Evolutionary conservation across 768 basidiomycete genomes (phyloP).

Genomic region (Collybia mongolica): DNA sequence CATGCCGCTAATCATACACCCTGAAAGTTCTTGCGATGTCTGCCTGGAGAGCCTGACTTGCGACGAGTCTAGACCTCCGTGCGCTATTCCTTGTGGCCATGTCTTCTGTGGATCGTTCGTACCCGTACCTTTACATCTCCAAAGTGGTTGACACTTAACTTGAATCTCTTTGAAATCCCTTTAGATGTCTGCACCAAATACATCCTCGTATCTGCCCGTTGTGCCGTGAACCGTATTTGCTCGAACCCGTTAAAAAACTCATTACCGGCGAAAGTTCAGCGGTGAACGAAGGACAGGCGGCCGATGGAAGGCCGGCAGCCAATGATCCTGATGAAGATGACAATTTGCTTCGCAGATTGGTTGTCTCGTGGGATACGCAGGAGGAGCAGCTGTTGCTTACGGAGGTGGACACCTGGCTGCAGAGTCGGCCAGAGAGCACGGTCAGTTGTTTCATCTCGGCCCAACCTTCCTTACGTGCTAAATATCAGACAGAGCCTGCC

Average conservation of each 20-base stretch:
- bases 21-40: slow-evolving; percentile 73
- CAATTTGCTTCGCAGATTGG: slow-evolving; percentile 35
- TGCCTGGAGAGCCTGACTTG: slow-evolving; percentile 66
- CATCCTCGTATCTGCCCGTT: slow-evolving; percentile 15
- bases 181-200: slow-evolving; percentile 13
- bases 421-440: slow-evolving; percentile 33
- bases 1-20: slow-evolving; percentile 57
- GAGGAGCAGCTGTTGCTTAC: slow-evolving; percentile 31
- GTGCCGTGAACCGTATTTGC: slow-evolving; percentile 14
- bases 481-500: slow-evolving; percentile 15
- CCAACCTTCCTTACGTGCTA: slow-evolving; percentile 2
- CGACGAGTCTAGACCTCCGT: slow-evolving; percentile 52
- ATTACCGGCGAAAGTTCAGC: slow-evolving; percentile 22
- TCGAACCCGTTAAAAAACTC: slow-evolving; percentile 16
- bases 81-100: slow-evolving; percentile 77
- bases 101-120: slow-evolving; percentile 69
- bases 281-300: too few species aligned
- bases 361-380: slow-evolving; percentile 38
- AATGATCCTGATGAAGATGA: slow-evolving; percentile 32
- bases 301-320: slow-evolving; percentile 13
- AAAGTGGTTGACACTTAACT: background rate
- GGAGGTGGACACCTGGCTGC: slow-evolving; percentile 56
- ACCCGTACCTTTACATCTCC: slow-evolving; percentile 8
- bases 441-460: slow-evolving; percentile 26
- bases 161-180: background rate